Base-by-base conservation (phyloP, 306 rosid species). In the Macrotyloma uniflorum region DNA sequence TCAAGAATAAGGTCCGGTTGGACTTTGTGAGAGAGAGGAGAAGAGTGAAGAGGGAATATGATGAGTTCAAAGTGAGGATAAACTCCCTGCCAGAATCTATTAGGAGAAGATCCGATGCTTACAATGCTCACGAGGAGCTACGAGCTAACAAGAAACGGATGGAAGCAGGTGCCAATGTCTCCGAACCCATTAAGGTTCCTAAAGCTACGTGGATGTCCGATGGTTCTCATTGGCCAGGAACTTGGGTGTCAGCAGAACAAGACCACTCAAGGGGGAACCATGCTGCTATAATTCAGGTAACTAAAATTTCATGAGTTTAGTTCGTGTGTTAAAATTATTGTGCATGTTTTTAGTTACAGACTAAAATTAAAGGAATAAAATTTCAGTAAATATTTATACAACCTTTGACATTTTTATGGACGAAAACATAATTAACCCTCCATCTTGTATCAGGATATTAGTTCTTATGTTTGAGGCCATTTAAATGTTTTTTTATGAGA, bases 181-280 rank as follows among this genome's bases (percentile, higher is more conserved):
- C 92, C 0, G 93, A 92, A 18, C 67, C 83, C 16, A 66, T 90
- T 13, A 93, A 87, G 87, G 83, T 85, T 79, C 74, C 91, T 0
- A 92, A 82, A 82, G 97, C 92, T 69, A 93, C 87, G 24, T 93
- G 97, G 97, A 93, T 93, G 97, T 93, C 97, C 1, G 97, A 93
- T 85, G 92, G 96, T 38, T 89, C 96, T 86, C 92, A 87, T 70
- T 93, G 97, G 97, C 87, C 92, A n/a, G 97, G 97, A 74, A 89
- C 97, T 62, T 93, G 97, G 97, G 79, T 83, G 16, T 93, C 93
- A 10, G 88, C 85, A 23, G 94, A 93, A 75, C 24, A 84, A 4
- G 96, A 93, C 8, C 97, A 93, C 81, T 83, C 96, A 1, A 86
- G 96, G 84, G 97, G 97, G 10, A 96, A 93, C 55, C 97, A 93